Percentiles rank a stretch among this genome's conserved stretches.
Evolutionary conservation across 2,329 filamentous ascomycete species (phyloP).

Genomic region (Cordyceps cicadae): DNA sequence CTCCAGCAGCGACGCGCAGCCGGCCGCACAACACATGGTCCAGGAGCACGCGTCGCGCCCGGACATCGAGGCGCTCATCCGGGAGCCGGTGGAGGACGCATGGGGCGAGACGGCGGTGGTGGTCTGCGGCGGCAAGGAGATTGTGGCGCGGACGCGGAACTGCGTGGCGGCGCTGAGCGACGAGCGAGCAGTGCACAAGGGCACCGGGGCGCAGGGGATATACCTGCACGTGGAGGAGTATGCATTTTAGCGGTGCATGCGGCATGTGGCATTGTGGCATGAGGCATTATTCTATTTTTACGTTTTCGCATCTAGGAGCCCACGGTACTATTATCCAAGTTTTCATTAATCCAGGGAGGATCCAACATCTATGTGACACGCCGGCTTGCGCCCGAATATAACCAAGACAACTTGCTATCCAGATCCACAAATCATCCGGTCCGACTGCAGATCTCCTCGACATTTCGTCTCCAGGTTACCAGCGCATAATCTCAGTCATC

Average conservation of each 20-base stretch:
- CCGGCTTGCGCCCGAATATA: too few relatives aligned
- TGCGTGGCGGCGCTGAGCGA: constrained; percentile 48
- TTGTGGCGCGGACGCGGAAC: constrained; percentile 47
- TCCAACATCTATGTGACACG: too few relatives aligned
- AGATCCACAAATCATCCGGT: neutral
- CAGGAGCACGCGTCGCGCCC: constrained; percentile 39
- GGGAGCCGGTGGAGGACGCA: constrained; percentile 46
- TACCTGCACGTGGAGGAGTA: constrained; percentile 54
- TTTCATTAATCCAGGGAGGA: neutral
- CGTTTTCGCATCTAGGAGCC: neutral
- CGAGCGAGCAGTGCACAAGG: constrained; percentile 56
- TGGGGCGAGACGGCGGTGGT: constrained; percentile 54
- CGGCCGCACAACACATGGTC: constrained; percentile 20
- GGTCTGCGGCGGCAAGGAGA: constrained; percentile 49
- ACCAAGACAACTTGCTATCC: too few relatives aligned
- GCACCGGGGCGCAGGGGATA: constrained; percentile 55
- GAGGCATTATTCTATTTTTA: too few relatives aligned
- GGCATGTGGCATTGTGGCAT: too few relatives aligned
- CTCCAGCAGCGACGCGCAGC: constrained; percentile 15
- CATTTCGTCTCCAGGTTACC: too few relatives aligned
- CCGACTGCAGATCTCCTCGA: neutral
- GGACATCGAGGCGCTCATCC: constrained; percentile 43
- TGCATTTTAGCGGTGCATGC: constrained; percentile 31
- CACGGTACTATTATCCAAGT: neutral
- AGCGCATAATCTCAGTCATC: neutral